phyloP scores from a whole-genome alignment of 495 filamentous ascomycete species.

The Penicillium steckii region DNA sequence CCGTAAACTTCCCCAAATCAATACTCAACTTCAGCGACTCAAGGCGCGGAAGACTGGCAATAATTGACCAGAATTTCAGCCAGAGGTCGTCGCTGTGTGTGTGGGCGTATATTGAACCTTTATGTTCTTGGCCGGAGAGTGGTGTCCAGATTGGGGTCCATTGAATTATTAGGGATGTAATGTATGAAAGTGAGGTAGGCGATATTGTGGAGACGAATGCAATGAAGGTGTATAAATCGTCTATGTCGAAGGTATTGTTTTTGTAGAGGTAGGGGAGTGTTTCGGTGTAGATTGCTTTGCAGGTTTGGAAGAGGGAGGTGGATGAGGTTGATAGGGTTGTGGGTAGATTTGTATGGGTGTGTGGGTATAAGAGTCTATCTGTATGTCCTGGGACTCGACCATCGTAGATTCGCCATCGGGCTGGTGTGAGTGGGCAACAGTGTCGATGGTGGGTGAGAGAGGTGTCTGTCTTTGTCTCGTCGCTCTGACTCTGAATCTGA shows the following conservation, averaged over 20 bases:
- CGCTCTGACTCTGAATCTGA: no score
- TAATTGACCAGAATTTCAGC: conserved; percentile 33
- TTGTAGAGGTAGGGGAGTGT: conserved; percentile 32
- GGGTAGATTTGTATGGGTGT: conserved; percentile 34
- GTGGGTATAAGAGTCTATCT: conserved; percentile 40
- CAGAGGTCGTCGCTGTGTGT: conserved; percentile 43
- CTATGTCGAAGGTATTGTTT: conserved; percentile 33
- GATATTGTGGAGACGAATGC: conserved; percentile 30
- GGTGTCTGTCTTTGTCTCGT: no score
- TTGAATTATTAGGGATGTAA: conserved; percentile 31
- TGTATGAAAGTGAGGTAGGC: conserved; percentile 11
- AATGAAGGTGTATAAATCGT: conserved; percentile 44
- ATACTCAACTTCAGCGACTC: conserved; percentile 26
- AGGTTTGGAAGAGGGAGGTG: conserved; percentile 36
- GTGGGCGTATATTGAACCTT: conserved; percentile 38
- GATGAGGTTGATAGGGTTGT: conserved; percentile 21
- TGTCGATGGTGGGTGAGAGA: conserved; percentile 34
- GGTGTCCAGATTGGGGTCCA: conserved; percentile 42
- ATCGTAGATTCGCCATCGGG: conserved; percentile 36
- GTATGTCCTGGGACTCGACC: conserved; percentile 15
- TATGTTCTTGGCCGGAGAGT: conserved; percentile 31
- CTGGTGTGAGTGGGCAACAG: conserved; percentile 38
- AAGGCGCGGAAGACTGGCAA: conserved; percentile 22
- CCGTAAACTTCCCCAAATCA: conserved; percentile 36
- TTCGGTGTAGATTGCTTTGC: conserved; percentile 44